Conservation (phyloP, 176 grass and related monocot species). For the Urochloa ruziziensis region DNA sequence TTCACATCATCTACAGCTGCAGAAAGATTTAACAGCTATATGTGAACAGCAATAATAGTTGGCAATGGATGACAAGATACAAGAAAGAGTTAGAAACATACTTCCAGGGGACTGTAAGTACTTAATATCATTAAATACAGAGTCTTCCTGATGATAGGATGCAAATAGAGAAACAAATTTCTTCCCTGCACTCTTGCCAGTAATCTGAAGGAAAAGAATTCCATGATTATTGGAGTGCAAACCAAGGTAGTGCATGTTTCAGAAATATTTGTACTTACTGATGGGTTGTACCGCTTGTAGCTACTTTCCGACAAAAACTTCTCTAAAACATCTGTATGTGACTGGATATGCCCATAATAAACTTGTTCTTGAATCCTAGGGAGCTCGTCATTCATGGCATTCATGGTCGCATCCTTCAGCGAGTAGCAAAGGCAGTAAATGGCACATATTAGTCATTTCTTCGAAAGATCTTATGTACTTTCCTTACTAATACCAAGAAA, state of each 20-base stretch:
- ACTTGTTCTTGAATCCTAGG: constrained; percentile 99
- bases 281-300: constrained; percentile 88
- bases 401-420: constrained; percentile 74
- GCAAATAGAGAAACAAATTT: constrained; percentile 82
- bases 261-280: constrained; percentile 51
- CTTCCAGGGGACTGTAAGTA: constrained; percentile 88
- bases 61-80: constrained; percentile 14
- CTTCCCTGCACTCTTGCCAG: constrained; percentile 60
- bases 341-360: constrained; percentile 96
- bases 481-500: not conserved
- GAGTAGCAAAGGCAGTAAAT: constrained; percentile 21
- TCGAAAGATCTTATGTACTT: constrained; percentile 1
- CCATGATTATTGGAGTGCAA: constrained; percentile 31
- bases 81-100: constrained; percentile 50
- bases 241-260: constrained; percentile 2
- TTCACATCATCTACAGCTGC: constrained; percentile 78
- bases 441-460: constrained; percentile 12
- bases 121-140: constrained; percentile 63
- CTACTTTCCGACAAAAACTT: constrained; percentile 90
- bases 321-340: constrained; percentile 88
- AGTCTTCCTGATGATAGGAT: constrained; percentile 64
- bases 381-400: constrained; percentile 93
- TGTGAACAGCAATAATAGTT: constrained; percentile 30
- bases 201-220: constrained; percentile 63
- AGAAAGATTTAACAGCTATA: constrained; percentile 39